Evolutionary conservation across 441 rosid species (phyloP), one percentile per base, ranked within the genome.

Genomic region (Theobroma grandiflorum): DNA sequence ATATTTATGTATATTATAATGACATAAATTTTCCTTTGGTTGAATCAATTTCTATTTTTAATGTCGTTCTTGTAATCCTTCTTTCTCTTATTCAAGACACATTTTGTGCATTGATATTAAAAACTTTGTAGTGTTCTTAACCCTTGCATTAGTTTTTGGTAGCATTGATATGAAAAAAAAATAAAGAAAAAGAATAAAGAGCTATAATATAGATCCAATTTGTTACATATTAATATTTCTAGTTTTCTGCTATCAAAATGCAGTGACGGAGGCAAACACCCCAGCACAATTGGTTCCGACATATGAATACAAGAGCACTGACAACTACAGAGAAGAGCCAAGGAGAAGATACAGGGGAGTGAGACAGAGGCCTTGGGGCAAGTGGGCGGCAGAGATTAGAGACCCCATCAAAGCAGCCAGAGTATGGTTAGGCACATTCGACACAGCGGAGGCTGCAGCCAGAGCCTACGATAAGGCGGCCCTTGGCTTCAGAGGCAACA

Each of bases 321-420:
- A 77, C 3, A 74, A 5, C 57, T 16, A n/a, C 74, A 66, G 74
- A 43, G 87, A 82, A 71, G 90, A 88, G 81, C 89, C 92, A 9
- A 66, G 87, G 35, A 89, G 98, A 55, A 94, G 85, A 85, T 96
- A 96, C 80, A 88, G 98, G 47, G 99, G 98, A 82, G 99, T 96
- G 53, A 91, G 99, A 81, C 98, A 92, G 71, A 85, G 98, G 81
- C 98, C 99, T 2, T 95, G 99, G 99, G 98, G 98, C 0, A 94
- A 94, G 70, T 96, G 98, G 98, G 99, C 99, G 0, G 99, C 99
- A 1, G 99, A 95, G 87, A 94, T 96, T 67, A 82, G 99, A 75
- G 99, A 96, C 75, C 99, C 99, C 0, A 74, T 91, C 72, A 96
- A 93, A 82, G 95, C 98, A 0, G 91, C 94, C 55, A 85, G 99